Conservation (phyloP, 306 rosid species). For the Coriaria nepalensis region DNA sequence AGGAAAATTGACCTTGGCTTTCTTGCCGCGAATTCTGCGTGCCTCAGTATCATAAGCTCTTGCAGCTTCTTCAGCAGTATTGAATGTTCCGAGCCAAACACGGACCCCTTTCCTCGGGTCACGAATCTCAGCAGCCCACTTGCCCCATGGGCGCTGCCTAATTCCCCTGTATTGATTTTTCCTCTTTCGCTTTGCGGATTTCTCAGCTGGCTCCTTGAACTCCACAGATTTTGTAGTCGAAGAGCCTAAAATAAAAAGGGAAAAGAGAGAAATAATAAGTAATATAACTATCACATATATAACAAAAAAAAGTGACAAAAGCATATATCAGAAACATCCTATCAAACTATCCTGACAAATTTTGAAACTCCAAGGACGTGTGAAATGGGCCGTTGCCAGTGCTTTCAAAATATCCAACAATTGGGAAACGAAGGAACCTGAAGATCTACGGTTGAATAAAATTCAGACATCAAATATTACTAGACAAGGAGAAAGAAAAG, state of each 20-base stretch:
- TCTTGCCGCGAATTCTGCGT: slow-evolving; percentile 76
- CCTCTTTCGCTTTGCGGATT: slow-evolving; percentile 60
- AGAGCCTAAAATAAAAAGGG: slow-evolving; percentile 29
- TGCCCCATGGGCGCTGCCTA: slow-evolving; percentile 99
- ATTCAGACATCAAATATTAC: too few species aligned
- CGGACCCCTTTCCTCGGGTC: slow-evolving; percentile 97
- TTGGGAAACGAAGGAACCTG: too few species aligned
- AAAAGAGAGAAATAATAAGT: neutral
- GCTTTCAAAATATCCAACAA: too few species aligned
- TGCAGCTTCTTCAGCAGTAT: slow-evolving; percentile 97
- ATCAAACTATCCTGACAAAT: too few species aligned
- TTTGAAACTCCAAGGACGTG: too few species aligned
- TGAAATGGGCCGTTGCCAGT: too few species aligned
- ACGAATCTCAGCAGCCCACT: slow-evolving; percentile 98
- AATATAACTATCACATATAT: neutral
- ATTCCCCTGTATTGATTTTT: slow-evolving; percentile 86
- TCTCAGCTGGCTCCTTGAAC: slow-evolving; percentile 41
- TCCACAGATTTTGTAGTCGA: slow-evolving; percentile 35
- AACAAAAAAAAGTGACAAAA: too few species aligned
- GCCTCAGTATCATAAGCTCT: slow-evolving; percentile 97
- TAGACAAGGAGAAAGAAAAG: too few species aligned
- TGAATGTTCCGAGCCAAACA: slow-evolving; percentile 98
- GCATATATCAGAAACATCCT: too few species aligned
- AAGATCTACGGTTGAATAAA: too few species aligned
- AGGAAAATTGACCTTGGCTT: slow-evolving; percentile 94